phyloP scores from a whole-genome alignment of 352 stramenopile genomes.

The Vaucheria bursata region DNA sequence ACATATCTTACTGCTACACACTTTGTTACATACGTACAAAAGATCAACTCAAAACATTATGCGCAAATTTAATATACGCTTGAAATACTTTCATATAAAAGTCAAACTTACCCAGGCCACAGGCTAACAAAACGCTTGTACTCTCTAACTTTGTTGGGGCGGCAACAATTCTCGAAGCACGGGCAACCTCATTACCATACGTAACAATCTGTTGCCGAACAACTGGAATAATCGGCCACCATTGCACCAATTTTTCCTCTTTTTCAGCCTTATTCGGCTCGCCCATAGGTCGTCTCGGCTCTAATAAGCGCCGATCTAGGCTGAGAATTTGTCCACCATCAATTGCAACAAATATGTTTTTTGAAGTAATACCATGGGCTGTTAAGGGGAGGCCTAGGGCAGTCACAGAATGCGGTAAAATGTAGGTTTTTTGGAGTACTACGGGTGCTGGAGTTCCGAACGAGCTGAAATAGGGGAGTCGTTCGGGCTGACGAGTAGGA shows the following conservation, averaged over 20 bases:
- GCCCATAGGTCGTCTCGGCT: slow-evolving; percentile 82
- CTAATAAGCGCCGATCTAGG: slow-evolving; percentile 78
- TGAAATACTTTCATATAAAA: no score
- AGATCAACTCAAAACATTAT: no score
- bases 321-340: slow-evolving; percentile 81
- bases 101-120: slow-evolving; percentile 11
- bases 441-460: slow-evolving; percentile 79
- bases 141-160: slow-evolving; percentile 29
- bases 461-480: slow-evolving; percentile 64
- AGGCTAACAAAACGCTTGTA: slow-evolving; percentile 21
- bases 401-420: slow-evolving; percentile 73
- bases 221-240: slow-evolving; percentile 32
- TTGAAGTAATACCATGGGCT: slow-evolving; percentile 81
- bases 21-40: no score
- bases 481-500: slow-evolving; percentile 35
- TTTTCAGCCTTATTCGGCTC: slow-evolving; percentile 61
- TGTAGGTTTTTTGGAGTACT: slow-evolving; percentile 84
- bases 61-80: no score
- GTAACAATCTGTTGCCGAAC: slow-evolving; percentile 24
- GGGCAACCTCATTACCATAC: slow-evolving; percentile 21
- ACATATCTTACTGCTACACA: no score
- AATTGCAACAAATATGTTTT: slow-evolving; percentile 79
- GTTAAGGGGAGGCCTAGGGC: slow-evolving; percentile 83
- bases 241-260: slow-evolving; percentile 45
- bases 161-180: slow-evolving; percentile 16